Evolutionary conservation across 148 eudicot species (phyloP).

Genomic region (Agrostemma githago): DNA sequence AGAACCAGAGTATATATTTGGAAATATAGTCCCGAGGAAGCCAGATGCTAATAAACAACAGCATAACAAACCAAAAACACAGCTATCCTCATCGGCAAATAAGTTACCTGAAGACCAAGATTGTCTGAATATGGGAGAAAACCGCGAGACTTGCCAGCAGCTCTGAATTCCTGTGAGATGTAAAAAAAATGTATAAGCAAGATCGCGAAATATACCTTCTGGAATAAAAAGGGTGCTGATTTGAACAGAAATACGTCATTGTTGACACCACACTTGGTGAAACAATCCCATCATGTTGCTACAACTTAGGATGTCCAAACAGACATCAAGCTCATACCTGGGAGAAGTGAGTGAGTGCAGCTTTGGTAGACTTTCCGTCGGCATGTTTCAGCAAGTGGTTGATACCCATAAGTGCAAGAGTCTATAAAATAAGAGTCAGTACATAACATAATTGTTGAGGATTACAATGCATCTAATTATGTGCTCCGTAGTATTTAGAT

Average conservation of each 20-base stretch:
- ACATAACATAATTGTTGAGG: neutral
- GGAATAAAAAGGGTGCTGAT: neutral
- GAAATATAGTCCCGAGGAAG: neutral
- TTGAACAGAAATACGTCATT: neutral
- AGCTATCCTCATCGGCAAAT: constrained; percentile 2
- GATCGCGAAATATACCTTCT: neutral
- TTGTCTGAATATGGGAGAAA: constrained; percentile 34
- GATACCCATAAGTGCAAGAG: constrained; percentile 55
- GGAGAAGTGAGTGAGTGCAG: constrained; percentile 25
- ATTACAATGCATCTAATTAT: neutral
- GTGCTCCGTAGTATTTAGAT: neutral
- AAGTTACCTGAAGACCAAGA: constrained; percentile 43
- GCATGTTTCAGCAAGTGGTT: constrained; percentile 52
- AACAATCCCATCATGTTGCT: neutral
- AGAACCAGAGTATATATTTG: neutral
- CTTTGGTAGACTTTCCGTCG: constrained; percentile 41
- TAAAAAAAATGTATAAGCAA: constrained; percentile 15
- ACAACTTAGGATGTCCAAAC: constrained; percentile 2
- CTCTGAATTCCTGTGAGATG: constrained; percentile 48
- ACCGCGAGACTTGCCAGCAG: constrained; percentile 36
- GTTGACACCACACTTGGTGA: neutral
- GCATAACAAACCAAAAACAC: neutral
- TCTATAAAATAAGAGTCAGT: constrained; percentile 33
- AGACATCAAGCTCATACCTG: constrained; percentile 26
- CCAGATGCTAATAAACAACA: neutral